Percentiles rank a stretch among this genome's conserved stretches.
Evolutionary conservation across 2,329 filamentous ascomycete species (phyloP).

Genomic region (Scedosporium apiospermum): DNA sequence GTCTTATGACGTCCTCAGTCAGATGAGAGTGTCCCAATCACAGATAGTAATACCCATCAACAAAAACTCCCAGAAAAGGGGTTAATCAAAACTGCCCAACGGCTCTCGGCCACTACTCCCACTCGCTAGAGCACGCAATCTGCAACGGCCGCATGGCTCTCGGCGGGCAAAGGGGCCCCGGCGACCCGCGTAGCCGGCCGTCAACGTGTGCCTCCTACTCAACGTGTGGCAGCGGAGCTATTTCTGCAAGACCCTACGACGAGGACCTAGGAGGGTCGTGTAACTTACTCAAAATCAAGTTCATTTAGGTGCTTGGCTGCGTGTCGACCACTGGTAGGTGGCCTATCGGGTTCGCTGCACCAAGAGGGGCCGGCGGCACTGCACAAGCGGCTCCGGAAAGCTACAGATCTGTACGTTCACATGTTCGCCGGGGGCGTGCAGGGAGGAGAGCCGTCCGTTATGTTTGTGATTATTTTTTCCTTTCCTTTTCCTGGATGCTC

Average conservation of each 20-base stretch:
- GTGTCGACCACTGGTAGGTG: neutral
- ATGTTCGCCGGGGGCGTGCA: neutral
- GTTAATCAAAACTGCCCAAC: neutral
- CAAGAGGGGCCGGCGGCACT: too few species aligned
- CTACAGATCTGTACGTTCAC: neutral
- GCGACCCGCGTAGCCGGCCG: neutral
- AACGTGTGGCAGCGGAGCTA: neutral
- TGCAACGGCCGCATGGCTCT: neutral
- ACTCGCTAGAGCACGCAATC: neutral
- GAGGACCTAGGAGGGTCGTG: neutral
- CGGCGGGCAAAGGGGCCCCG: neutral
- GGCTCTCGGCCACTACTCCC: neutral
- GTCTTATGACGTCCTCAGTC: too few species aligned
- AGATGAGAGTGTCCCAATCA: too few species aligned
- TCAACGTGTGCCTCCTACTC: neutral
- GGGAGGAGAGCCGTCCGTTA: neutral
- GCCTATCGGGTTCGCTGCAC: too few species aligned
- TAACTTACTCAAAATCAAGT: neutral
- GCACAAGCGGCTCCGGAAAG: neutral
- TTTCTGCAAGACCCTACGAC: neutral
- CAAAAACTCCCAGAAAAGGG: neutral
- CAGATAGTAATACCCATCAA: neutral
- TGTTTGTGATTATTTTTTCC: neutral
- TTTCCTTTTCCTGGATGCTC: too few species aligned
- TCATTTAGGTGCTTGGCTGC: too few species aligned